Base-by-base conservation (phyloP, 352 stramenopile genomes). In the Globisporangium cederbergense region DNA sequence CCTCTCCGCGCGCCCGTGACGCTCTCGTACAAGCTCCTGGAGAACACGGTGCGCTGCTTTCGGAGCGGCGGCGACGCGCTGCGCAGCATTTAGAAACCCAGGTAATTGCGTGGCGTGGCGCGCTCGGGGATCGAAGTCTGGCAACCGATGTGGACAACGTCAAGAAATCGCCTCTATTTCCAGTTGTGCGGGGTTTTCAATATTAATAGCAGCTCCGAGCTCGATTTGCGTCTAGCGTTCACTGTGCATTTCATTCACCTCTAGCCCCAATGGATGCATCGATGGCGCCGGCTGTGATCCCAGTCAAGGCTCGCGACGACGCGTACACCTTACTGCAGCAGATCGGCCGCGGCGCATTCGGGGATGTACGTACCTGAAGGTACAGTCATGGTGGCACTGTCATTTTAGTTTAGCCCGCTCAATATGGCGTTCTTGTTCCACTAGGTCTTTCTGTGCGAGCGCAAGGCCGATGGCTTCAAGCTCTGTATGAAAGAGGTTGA, bases 41-140 rank as follows among this genome's bases (percentile, higher is more conserved):
- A 93, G 52, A 89, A 80, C 65, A 85, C 78, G 10, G 66, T 93
- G 59, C 83, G 83, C 59, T 83, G 73, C 57, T 88, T 90, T 34
- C 68, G 60, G 2, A 74, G 60, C 13, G 74, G 74, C 1, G 68
- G 73, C 9, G 73, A 79, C 36, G 69, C 70, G 0, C 58, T 79
- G 32, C 64, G 68, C 28, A 60, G 28, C 53, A 52, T 66, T 56
- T 65, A 42, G 25, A 40, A 4, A 54, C 3, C 13, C 4, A 50
- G 14, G 18, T 18, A 34, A 28, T 28, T 28, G 25, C 25, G 2
- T 28, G 25, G 25, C 25, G 25, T 28, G 25, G 25, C 25, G 2
- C 25, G 25, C 25, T 28, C 25, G 25, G 2, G 25, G 25, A 28
- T 28, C 25, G 25, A 28, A 28, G 25, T 28, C 25, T 28, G 25